Conservation (phyloP, 1,284 basidiomycete genomes). For the Heimioporus retisporus region DNA sequence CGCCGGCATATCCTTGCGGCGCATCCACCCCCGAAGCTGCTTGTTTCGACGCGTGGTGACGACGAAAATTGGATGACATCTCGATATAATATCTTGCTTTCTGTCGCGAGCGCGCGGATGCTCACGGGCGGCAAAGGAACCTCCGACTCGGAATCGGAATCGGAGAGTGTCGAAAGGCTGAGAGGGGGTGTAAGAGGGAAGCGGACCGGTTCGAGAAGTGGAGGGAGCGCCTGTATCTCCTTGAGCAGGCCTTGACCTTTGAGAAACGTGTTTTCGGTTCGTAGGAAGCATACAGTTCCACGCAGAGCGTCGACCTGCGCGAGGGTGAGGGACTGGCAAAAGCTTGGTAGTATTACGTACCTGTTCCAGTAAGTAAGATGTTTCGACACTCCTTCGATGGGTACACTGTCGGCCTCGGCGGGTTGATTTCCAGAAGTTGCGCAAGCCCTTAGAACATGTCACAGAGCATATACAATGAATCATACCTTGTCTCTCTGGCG, state of each 20-base stretch:
- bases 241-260: constrained; percentile 90
- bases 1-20: constrained; percentile 80
- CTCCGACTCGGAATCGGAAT: constrained; percentile 70
- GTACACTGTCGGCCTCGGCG: constrained; percentile 68
- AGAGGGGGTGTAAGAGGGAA: constrained; percentile 69
- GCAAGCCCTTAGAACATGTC: background rate
- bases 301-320: constrained; percentile 89
- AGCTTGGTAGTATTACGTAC: constrained; percentile 48
- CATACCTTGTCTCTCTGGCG: constrained; percentile 73
- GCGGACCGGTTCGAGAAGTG: constrained; percentile 60
- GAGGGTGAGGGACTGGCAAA: constrained; percentile 19
- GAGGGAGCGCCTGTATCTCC: constrained; percentile 82
- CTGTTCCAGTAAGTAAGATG: constrained; percentile 88
- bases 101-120: constrained; percentile 75
- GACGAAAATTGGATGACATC: constrained; percentile 88
- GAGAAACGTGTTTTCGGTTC: constrained; percentile 93
- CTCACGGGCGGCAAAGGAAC: constrained; percentile 58
- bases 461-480: background rate
- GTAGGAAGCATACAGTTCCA: constrained; percentile 89
- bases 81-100: constrained; percentile 85
- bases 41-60: constrained; percentile 78
- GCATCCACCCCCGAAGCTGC: constrained; percentile 80
- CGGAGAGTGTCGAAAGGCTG: constrained; percentile 68
- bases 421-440: constrained; percentile 62
- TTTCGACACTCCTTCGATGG: constrained; percentile 84